These are phyloP conservation scores for Drechslerella coelobrocha DNA, from an alignment of 2,329 filamentous ascomycete species.

Conservation along the genomic window DNA sequence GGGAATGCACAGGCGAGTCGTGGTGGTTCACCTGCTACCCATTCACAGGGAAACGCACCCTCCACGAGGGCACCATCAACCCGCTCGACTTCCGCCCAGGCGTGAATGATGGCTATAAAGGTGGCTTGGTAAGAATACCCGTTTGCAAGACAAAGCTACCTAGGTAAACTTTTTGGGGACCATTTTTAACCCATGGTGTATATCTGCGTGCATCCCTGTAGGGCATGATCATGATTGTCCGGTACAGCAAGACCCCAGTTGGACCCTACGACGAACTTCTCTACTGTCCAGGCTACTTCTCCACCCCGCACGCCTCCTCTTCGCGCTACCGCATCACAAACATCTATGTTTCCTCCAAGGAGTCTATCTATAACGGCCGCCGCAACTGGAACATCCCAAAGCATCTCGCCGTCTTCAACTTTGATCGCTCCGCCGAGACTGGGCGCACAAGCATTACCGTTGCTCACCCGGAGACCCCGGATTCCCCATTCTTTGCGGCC, in stretches of 20 bases:
- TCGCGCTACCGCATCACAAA: constrained; percentile 62
- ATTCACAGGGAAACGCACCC: constrained; percentile 21
- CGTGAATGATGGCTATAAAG: constrained; percentile 30
- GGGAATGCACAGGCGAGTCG: constrained; percentile 36
- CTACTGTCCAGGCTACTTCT: constrained; percentile 62
- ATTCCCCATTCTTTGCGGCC: constrained; percentile 34
- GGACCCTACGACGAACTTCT: constrained; percentile 66
- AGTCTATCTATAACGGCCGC: constrained; percentile 65
- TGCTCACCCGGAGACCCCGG: constrained; percentile 35
- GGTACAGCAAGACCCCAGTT: constrained; percentile 63
- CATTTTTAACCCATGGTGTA: no score
- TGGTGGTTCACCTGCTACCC: constrained; percentile 47
- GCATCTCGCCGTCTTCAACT: constrained; percentile 64
- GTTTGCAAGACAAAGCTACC: no score
- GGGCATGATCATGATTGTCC: constrained; percentile 63
- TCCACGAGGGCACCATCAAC: constrained; percentile 15
- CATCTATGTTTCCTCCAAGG: constrained; percentile 65
- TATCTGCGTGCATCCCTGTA: constrained; percentile 61
- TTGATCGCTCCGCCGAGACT: constrained; percentile 51
- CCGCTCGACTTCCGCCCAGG: constrained; percentile 30
- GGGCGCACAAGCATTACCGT: constrained; percentile 35
- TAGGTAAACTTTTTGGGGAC: no score
- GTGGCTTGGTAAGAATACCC: constrained; percentile 19
- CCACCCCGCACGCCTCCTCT: constrained; percentile 58
- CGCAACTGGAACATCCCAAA: constrained; percentile 67